A percentile compares a stretch with the other conserved stretches of the same genome.
phyloP scores from a whole-genome alignment of 805 yeast genomes.

The Ogataea kodamae region DNA sequence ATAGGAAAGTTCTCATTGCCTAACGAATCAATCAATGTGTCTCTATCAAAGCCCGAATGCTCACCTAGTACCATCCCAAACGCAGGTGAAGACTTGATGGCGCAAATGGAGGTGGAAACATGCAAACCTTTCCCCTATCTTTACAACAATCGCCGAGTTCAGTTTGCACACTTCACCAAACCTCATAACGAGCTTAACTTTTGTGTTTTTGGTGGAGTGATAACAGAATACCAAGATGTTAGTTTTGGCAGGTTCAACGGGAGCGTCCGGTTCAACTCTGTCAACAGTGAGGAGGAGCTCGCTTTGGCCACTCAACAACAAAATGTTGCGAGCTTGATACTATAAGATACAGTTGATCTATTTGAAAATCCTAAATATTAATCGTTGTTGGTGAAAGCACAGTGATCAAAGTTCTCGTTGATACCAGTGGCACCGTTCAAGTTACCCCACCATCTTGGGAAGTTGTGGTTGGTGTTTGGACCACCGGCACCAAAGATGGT shows the following conservation, averaged over 20 bases:
- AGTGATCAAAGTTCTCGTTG: constrained; percentile 17
- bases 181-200: constrained; percentile 10
- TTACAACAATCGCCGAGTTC: constrained; percentile 25
- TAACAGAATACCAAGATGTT: constrained; percentile 12
- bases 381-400: constrained; percentile 14
- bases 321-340: constrained; percentile 1
- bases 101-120: constrained; percentile 56
- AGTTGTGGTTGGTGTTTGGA: constrained; percentile 22
- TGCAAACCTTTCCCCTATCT: constrained; percentile 34
- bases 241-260: constrained; percentile 20
- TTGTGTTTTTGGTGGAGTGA: constrained; percentile 15
- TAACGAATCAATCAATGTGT: no score
- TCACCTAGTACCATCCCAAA: no score
- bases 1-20: not conserved
- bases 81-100: constrained; percentile 33
- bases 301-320: constrained; percentile 2
- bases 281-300: constrained; percentile 6
- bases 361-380: no score
- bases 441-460: constrained; percentile 36
- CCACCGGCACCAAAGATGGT: constrained; percentile 35
- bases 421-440: constrained; percentile 16
- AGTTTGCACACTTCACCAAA: constrained; percentile 19
- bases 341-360: no score
- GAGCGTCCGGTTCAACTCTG: constrained; percentile 16
- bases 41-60: no score